A percentile compares a stretch with the other conserved stretches of the same genome.
phyloP scores from a whole-genome alignment of 2,329 filamentous ascomycete genomes.

The Coniella lustricola region DNA sequence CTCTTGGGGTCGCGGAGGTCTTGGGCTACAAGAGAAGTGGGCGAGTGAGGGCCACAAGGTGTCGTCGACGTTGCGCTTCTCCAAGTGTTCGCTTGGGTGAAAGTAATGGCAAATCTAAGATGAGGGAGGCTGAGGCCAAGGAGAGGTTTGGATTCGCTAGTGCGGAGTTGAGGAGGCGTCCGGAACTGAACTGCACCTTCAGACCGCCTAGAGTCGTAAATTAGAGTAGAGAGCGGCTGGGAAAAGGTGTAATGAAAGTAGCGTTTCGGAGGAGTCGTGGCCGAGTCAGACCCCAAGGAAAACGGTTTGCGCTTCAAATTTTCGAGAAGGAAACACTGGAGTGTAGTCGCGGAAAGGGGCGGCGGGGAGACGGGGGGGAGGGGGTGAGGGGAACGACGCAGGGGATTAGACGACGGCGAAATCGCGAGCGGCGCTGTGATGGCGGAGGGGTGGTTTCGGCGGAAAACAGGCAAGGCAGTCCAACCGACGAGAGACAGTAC shows the following conservation, averaged over 20 bases:
- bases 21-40: too few species aligned
- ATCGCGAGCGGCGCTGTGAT: not conserved
- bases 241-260: not conserved
- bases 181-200: slow-evolving; percentile 8
- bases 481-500: not conserved
- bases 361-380: too few species aligned
- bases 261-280: slow-evolving; percentile 4
- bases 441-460: not conserved
- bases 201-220: slow-evolving; percentile 2
- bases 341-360: not conserved
- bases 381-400: not conserved
- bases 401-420: slow-evolving; percentile 8
- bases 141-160: not conserved
- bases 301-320: slow-evolving; percentile 14
- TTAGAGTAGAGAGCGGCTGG: not conserved
- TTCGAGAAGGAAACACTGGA: slow-evolving; percentile 3
- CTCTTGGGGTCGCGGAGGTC: too few species aligned
- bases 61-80: too few species aligned
- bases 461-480: not conserved
- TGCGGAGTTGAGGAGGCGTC: slow-evolving; percentile 12
- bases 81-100: not conserved
- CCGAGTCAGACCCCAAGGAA: slow-evolving; percentile 6
- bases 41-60: too few species aligned
- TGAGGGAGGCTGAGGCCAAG: not conserved
- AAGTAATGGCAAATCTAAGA: not conserved